Evolutionary conservation across 2,329 filamentous ascomycete species (phyloP), one percentile per base, ranked within the genome.

Genomic region (Colletotrichum spinosum): DNA sequence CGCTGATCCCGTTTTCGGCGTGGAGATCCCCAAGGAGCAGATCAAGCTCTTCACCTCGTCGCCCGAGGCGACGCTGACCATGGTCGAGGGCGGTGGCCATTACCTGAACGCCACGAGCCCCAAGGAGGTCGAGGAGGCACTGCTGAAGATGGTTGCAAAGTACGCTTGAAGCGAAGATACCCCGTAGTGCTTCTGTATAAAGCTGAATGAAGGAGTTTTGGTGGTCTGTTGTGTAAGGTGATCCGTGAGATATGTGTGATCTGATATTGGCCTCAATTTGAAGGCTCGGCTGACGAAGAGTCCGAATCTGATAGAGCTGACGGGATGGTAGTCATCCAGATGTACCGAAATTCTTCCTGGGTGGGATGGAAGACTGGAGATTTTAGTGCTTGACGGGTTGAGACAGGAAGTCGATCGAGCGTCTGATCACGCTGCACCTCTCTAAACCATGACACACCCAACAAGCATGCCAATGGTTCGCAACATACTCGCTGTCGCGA

Each of bases 101-200:
- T 85, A 84, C 67, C 70, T 86, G 55, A 84, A 79, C 61, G 81
- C 80, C 1, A 83, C 83, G 3, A 82, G 77, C 69, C 82, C 82
- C 11, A 76, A 77, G 57, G 83, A 84, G 68, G 76, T 80, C 0
- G 76, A 80, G 53, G 75, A 77, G 53, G 80, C 81, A 1, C 72
- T 88, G 59, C 71, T 86, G 39, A 72, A 76, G 68, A 78, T 83
- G 76, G 71, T 81, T 0, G 69, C 69, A 35, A 77, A 75, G 66
- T 79, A 79, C 42, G 62, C 62, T 35, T 65, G 45, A 53, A 49
- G 12, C 13, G 34, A 35, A 10, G 33, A 41, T 13, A 17, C 39
- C 35, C 41, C 13, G 10, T 48, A 13, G 17, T 25, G 25, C 25
- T 25, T 1, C 25, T 25, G 25, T 1, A 25, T 1, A 5, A 25